phyloP scores from a whole-genome alignment of 2,329 filamentous ascomycete species.

The Diaporthe vaccinii region DNA sequence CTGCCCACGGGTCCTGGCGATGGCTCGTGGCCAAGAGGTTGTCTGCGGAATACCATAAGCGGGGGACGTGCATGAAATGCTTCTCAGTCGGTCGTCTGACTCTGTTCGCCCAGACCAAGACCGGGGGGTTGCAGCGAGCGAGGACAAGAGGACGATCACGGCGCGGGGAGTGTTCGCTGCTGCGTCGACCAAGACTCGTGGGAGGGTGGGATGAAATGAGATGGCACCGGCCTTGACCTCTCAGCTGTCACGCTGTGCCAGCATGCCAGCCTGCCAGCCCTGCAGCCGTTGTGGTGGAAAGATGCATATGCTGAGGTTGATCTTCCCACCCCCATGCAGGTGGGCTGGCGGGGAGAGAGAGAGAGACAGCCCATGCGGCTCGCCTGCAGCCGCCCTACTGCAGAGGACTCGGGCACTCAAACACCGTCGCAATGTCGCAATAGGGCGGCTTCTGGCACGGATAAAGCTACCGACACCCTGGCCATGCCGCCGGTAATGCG shows the following conservation, averaged over 20 bases:
- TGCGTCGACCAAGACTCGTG: constrained; percentile 11
- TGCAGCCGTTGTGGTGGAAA: constrained; percentile 2
- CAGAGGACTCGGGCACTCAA: neutral
- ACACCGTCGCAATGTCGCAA: neutral
- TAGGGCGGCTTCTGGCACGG: constrained; percentile 10
- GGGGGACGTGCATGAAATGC: constrained; percentile 32
- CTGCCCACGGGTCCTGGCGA: constrained; percentile 7
- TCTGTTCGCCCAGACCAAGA: constrained; percentile 4
- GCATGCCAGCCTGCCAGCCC: constrained; percentile 2
- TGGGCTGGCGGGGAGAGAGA: neutral
- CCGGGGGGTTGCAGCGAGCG: neutral
- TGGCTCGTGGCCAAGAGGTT: constrained; percentile 13
- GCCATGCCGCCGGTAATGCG: constrained; percentile 48
- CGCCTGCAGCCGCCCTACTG: constrained; percentile 13
- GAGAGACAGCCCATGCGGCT: neutral
- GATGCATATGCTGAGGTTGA: neutral
- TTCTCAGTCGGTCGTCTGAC: constrained; percentile 14
- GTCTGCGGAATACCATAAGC: constrained; percentile 23
- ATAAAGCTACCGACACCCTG: constrained; percentile 20
- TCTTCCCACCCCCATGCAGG: neutral
- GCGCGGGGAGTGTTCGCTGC: neutral
- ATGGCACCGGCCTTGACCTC: constrained; percentile 18
- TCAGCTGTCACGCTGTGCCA: neutral
- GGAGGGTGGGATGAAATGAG: constrained; percentile 23
- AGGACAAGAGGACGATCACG: neutral